A percentile compares a stretch with the other conserved stretches of the same genome.
phyloP scores from a whole-genome alignment of 2,329 filamentous ascomycete genomes.

The Fusarium sarcochroum region DNA sequence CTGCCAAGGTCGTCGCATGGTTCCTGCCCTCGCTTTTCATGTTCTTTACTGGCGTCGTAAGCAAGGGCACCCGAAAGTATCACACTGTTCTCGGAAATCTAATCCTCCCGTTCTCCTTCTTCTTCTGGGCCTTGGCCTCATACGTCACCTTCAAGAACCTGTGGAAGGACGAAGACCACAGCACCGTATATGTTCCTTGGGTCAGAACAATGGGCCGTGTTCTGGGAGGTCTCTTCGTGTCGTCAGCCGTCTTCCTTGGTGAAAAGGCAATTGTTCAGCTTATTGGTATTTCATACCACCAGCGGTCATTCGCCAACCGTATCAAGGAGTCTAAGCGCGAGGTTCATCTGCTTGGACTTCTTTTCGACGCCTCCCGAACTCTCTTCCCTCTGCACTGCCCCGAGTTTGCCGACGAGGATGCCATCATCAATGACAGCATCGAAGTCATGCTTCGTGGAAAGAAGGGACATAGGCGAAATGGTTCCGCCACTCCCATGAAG shows the following conservation, averaged over 20 bases:
- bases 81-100: constrained; percentile 74
- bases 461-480: constrained; percentile 63
- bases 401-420: constrained; percentile 93
- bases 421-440: constrained; percentile 88
- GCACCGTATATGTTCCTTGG: constrained; percentile 62
- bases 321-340: constrained; percentile 94
- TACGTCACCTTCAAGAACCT: constrained; percentile 74
- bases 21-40: constrained; percentile 74
- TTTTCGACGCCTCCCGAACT: constrained; percentile 90
- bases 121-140: constrained; percentile 76
- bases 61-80: constrained; percentile 79
- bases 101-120: constrained; percentile 76
- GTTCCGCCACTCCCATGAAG: constrained; percentile 81
- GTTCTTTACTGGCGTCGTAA: constrained; percentile 78
- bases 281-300: constrained; percentile 88
- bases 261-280: constrained; percentile 86
- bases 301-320: constrained; percentile 82
- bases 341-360: constrained; percentile 82
- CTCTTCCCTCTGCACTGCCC: constrained; percentile 93
- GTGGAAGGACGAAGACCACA: constrained; percentile 53
- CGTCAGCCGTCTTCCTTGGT: constrained; percentile 78
- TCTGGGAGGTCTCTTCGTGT: constrained; percentile 76
- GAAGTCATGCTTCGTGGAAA: constrained; percentile 75
- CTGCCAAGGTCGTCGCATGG: constrained; percentile 75
- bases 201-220: constrained; percentile 73